These are phyloP conservation scores for Fusarium luffae DNA, from an alignment of 2,329 filamentous ascomycete species.

Conservation along the genomic window DNA sequence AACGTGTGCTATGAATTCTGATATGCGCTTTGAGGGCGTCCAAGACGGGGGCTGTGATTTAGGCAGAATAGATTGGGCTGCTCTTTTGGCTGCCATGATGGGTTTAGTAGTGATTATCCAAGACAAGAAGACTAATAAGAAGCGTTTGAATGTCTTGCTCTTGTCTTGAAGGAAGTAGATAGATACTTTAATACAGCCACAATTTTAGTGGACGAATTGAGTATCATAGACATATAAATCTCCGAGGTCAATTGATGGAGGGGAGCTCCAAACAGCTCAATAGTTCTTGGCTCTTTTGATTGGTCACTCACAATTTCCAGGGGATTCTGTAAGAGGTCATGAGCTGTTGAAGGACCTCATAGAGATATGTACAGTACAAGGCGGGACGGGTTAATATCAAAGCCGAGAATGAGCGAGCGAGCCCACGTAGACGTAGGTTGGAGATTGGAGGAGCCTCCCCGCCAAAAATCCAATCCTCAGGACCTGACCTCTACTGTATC, in stretches of 20 bases:
- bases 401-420: slow-evolving; percentile 32
- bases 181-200: slow-evolving; percentile 3
- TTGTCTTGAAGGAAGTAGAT: neutral
- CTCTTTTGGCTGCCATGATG: slow-evolving; percentile 24
- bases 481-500: slow-evolving; percentile 13
- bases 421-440: slow-evolving; percentile 11
- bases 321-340: slow-evolving; percentile 20
- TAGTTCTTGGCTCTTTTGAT: slow-evolving; percentile 1
- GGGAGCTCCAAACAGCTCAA: slow-evolving; percentile 15
- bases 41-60: slow-evolving; percentile 59
- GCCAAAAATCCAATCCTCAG: slow-evolving; percentile 48
- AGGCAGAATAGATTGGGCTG: slow-evolving; percentile 29
- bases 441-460: slow-evolving; percentile 41
- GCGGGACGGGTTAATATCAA: slow-evolving; percentile 46
- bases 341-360: slow-evolving; percentile 1
- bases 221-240: neutral
- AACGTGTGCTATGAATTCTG: slow-evolving; percentile 86
- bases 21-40: slow-evolving; percentile 77
- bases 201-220: neutral
- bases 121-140: slow-evolving; percentile 1
- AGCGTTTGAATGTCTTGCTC: slow-evolving; percentile 1
- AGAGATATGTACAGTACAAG: neutral
- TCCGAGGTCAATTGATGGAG: slow-evolving; percentile 3
- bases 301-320: slow-evolving; percentile 7
- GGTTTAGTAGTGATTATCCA: neutral